Evolutionary conservation across 768 basidiomycete genomes (phyloP), one percentile per base, ranked within the genome.

Genomic region (Macrolepiota fuliginosa): DNA sequence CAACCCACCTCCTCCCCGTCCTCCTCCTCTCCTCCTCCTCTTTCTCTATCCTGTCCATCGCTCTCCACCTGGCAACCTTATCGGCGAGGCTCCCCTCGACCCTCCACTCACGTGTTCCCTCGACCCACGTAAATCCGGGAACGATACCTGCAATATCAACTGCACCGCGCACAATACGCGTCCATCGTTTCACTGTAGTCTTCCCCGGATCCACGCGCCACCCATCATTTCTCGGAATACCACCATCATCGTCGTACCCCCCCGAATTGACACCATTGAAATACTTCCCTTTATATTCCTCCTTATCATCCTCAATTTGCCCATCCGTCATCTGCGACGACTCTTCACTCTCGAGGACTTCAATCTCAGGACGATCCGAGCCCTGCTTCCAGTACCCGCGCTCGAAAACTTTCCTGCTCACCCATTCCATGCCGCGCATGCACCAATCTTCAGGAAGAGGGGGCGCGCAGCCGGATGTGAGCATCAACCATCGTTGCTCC

Each of bases 381-480:
- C 83, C 83, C n/a, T 79, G 78, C 70, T 90, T 92, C 97, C 97
- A 99, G 72, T 89, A 98, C 0, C 96, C 96, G 42, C 92, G 86
- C 72, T 96, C 94, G 70, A 90, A 98, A 15, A 98, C 88, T 63
- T 86, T 85, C 62, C 93, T 81, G 5, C 92, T 90, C 3, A 93
- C 89, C 97, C 97, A 99, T 67, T 95, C 95, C 88, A 96, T 93
- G 1, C 97, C 97, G 35, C 97, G 83, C 66, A 98, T 71, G 68
- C 91, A 92, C 94, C 96, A 98, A 68, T 98, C 97, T 73, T 99
- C 97, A 0, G 91, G 83, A 1, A 98, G 76, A 0, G 92, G 88
- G 0, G 88, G 87, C 22, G 83, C 75, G 63, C 85, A 88, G 13
- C 85, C 85, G 49, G 79, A 85, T 0, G 89, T 90, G 35, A 92